These are phyloP conservation scores for Leccinum variicolor DNA, from an alignment of 768 basidiomycete species.

Conservation along the genomic window DNA sequence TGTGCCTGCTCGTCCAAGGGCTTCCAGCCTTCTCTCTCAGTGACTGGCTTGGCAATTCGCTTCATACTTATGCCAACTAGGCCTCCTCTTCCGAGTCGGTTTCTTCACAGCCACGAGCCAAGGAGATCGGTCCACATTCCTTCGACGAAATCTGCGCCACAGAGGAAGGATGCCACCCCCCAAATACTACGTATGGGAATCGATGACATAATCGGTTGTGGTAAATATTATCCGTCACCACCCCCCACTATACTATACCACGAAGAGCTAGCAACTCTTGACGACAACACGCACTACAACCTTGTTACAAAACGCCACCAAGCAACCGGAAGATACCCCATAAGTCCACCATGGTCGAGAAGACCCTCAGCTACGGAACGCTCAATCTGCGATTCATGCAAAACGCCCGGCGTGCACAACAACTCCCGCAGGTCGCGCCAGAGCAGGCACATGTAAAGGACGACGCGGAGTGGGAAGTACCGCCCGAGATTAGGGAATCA, in stretches of 20 bases:
- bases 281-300: not conserved
- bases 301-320: not conserved
- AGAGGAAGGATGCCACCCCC: constrained; percentile 5
- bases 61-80: not conserved
- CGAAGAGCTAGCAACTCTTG: not conserved
- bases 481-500: constrained; percentile 48
- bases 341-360: constrained; percentile 29
- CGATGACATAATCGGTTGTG: constrained; percentile 16
- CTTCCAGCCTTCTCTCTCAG: not conserved
- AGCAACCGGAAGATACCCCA: not conserved
- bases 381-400: constrained; percentile 72
- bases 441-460: constrained; percentile 57
- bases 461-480: constrained; percentile 64
- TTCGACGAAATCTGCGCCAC: constrained; percentile 6
- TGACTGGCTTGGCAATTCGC: not conserved
- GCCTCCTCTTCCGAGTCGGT: not conserved
- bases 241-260: not conserved
- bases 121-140: not conserved
- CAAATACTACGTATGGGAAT: constrained; percentile 12
- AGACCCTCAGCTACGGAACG: constrained; percentile 60
- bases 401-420: constrained; percentile 53
- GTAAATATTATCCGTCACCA: not conserved
- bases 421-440: constrained; percentile 46
- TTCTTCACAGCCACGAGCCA: not conserved
- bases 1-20: constrained; percentile 3